Base-by-base conservation (phyloP, 257 asterid species). In the Ligustrum vulgare region DNA sequence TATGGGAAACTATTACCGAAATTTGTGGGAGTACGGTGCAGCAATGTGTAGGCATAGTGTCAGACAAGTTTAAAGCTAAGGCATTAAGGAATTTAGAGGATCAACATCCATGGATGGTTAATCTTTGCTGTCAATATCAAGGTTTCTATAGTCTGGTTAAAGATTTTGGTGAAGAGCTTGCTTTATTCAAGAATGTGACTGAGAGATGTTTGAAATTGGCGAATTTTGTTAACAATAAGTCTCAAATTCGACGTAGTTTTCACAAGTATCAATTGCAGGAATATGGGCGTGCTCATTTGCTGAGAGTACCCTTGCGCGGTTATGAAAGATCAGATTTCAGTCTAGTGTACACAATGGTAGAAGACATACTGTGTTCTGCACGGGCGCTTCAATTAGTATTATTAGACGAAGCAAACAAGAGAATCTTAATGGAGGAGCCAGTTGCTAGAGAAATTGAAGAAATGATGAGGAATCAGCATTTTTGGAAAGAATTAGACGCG, bases 101-200 rank as follows among this genome's bases (percentile, higher is more conserved):
- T 74, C 96, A 84, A 64, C 97, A 95, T 79, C 92, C 82, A 22
- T 93, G 99, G 99, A 95, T 95, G 99, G 96, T 95, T 34, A 95
- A 95, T 71, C 84, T 95, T 67, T 87, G 89, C 80, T 95, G 99
- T 78, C 98, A 93, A 79, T 82, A 83, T 79, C 97, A 90, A 76
- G 98, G 94, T 6, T 87, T 93, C 89, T 82, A 39, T 77, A 70
- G 84, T 51, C 51, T 95, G 89, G 84, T 95, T 43, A 93, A 93
- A 77, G 99, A 93, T 62, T 95, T 95, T 37, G 82, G 85, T 1
- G 91, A 86, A 72, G 98, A 90, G 87, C 94, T 95, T 49, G 91
- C 93, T 2, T 81, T 89, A 47, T 93, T 95, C 84, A 87, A 81
- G 83, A 89, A 87, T 54, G 98, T 81, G 67, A 47, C 91, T 4